These are phyloP conservation scores for Rhododendron ferrugineum DNA, from an alignment of 148 eudicot genomes.

Conservation along the genomic window DNA sequence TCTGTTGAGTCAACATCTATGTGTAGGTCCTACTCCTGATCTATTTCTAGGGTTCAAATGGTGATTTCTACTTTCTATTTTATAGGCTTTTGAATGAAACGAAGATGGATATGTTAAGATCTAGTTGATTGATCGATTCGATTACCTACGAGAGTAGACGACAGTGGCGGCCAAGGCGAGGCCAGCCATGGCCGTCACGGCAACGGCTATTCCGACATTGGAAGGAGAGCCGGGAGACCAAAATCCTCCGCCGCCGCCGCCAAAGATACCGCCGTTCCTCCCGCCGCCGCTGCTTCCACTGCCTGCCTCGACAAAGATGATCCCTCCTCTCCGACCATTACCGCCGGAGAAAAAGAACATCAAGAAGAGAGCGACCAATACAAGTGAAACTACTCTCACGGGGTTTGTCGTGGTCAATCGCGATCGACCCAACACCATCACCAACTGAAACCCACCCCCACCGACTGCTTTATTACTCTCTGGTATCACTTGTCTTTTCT, in stretches of 20 bases:
- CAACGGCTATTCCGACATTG: conserved; percentile 30
- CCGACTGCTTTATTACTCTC: conserved; percentile 10
- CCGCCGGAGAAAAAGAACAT: conserved; percentile 26
- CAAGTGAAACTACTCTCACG: conserved; percentile 1
- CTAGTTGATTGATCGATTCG: background rate
- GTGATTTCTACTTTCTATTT: background rate
- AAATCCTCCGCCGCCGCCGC: conserved; percentile 13
- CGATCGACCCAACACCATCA: conserved; percentile 26
- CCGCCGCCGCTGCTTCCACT: conserved; percentile 19
- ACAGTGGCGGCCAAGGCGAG: conserved; percentile 45
- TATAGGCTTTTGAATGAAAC: background rate
- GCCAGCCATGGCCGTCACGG: conserved; percentile 47
- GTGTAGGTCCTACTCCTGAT: background rate
- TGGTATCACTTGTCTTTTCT: background rate
- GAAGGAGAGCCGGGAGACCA: conserved; percentile 7
- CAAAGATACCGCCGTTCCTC: conserved; percentile 3
- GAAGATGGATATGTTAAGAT: background rate
- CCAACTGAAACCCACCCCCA: conserved; percentile 17
- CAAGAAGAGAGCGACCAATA: conserved; percentile 11
- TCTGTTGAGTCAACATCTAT: conserved; percentile 33
- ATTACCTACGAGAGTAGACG: conserved; percentile 39
- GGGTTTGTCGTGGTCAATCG: conserved; percentile 12
- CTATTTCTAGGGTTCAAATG: background rate
- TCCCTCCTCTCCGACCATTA: conserved; percentile 23
- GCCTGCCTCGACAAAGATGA: conserved; percentile 18